Conservation (phyloP, 805 yeast species). For the Starmerella potacharoeniae region DNA sequence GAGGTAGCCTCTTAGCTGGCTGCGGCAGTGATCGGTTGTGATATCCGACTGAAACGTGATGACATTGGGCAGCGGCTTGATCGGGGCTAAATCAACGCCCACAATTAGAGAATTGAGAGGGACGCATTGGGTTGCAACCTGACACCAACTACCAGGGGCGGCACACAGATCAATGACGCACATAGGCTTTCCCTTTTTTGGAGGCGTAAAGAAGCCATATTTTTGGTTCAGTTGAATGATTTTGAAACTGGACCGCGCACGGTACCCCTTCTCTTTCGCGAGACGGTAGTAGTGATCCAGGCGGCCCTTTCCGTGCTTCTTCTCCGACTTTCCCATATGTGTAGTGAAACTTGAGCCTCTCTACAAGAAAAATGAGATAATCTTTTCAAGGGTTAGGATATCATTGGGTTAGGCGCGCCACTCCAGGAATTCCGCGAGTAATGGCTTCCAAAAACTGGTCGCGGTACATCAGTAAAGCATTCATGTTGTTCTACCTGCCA, state of each 20-base stretch:
- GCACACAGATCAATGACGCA: conserved; percentile 97
- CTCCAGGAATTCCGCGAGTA: background rate
- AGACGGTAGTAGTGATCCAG: conserved; percentile 91
- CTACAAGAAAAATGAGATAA: conserved; percentile 8
- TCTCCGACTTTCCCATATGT: conserved; percentile 78
- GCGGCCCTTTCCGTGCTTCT: conserved; percentile 97
- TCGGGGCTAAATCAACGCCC: conserved; percentile 98
- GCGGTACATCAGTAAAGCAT: too few relatives aligned
- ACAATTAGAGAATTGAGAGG: conserved; percentile 88
- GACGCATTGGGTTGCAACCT: conserved; percentile 87
- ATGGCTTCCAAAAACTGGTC: too few relatives aligned
- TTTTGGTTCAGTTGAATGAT: conserved; percentile 91
- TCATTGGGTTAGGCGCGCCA: background rate
- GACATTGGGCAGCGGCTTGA: conserved; percentile 89
- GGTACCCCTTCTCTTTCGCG: conserved; percentile 95
- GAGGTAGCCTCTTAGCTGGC: conserved; percentile 86
- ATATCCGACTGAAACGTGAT: conserved; percentile 94
- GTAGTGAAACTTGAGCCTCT: background rate
- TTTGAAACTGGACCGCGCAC: conserved; percentile 98
- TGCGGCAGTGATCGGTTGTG: conserved; percentile 95
- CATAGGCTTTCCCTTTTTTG: conserved; percentile 49
- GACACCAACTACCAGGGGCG: conserved; percentile 99
- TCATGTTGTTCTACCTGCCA: too few relatives aligned
- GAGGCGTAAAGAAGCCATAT: conserved; percentile 87
- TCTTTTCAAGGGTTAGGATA: conserved; percentile 11